These are phyloP conservation scores for Vickermania ingenoplastis DNA, from an alignment of 208 protist genomes.

Conservation along the genomic window DNA sequence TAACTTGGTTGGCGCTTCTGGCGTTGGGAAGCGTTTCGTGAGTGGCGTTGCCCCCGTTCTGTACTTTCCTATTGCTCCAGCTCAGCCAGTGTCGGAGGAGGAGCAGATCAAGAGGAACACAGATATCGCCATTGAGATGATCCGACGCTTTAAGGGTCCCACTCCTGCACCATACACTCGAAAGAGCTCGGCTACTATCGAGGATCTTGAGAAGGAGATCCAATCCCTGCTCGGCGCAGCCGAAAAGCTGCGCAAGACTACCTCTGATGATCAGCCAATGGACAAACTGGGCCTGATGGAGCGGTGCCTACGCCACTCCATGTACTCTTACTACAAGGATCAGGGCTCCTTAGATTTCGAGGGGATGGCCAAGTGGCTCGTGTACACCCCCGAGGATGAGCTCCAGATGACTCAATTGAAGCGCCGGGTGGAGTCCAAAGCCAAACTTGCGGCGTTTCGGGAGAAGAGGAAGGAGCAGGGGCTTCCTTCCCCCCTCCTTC, in stretches of 20 bases:
- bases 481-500: constrained; percentile 42
- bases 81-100: constrained; percentile 40
- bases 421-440: constrained; percentile 66
- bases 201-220: constrained; percentile 85
- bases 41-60: constrained; percentile 78
- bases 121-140: constrained; percentile 84
- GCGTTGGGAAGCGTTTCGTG: constrained; percentile 19
- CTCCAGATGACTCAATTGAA: constrained; percentile 60
- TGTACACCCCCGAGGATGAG: constrained; percentile 87
- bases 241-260: constrained; percentile 55
- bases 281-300: constrained; percentile 88
- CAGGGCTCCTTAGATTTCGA: constrained; percentile 80
- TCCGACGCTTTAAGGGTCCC: constrained; percentile 75
- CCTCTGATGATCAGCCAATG: constrained; percentile 82
- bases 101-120: constrained; percentile 86
- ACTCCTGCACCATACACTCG: constrained; percentile 68
- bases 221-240: constrained; percentile 77
- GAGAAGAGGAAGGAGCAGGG: constrained; percentile 50
- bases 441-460: constrained; percentile 67
- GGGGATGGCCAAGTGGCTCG: constrained; percentile 85
- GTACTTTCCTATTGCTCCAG: constrained; percentile 57
- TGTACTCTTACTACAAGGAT: constrained; percentile 89
- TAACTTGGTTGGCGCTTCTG: not conserved
- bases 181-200: constrained; percentile 69
- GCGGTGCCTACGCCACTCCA: constrained; percentile 84